Evolutionary conservation across 768 basidiomycete genomes (phyloP), one percentile per base, ranked within the genome.

Genomic region (Kwoniella dendrophila): DNA sequence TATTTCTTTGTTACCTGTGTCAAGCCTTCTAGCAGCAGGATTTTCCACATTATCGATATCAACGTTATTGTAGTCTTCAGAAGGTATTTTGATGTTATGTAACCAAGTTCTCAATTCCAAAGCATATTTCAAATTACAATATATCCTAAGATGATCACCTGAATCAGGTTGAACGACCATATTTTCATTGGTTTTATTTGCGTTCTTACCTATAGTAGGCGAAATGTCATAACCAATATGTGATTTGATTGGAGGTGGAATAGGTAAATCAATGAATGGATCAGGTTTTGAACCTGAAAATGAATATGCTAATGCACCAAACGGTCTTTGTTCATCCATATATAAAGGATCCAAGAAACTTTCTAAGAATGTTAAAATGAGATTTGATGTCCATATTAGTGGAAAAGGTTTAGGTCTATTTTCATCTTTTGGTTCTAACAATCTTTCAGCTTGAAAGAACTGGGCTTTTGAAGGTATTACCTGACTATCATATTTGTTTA

Each of bases 231-330:
- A 16, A 5, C 33, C 16, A 32, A 34, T 26, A 56, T 67, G 66
- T 18, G 12, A 10, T 3, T 44, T 55, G 8, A 63, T 56, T 2
- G 50, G 44, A n/a, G 33, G 24, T 4, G 63, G 55, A 20, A 50
- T 18, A 18, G 32, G 60, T 6, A 72, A 43, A 33, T 59, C 66
- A 32, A 74, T 7, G 59, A 63, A 76, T 24, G 75, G 72, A 57
- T 76, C 75, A 10, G 75, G 75, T 56, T 76, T 72, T 0, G 75
- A 64, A 12, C 71, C 71, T 4, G 68, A 64, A 10, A 74, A 59
- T 2, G 61, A 57, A 14, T 71, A 60, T 4, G 53, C 51, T 3
- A 74, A 22, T 6, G 24, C 14, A 14, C 70, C 68, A 33, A 71
- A 65, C 1, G 59, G 54, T n/a, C 43, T 44, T 2, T 36, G 3